Evolutionary conservation across 108 stramenopile species (phyloP).

Genomic region (Aurantiochytrium sp.): DNA sequence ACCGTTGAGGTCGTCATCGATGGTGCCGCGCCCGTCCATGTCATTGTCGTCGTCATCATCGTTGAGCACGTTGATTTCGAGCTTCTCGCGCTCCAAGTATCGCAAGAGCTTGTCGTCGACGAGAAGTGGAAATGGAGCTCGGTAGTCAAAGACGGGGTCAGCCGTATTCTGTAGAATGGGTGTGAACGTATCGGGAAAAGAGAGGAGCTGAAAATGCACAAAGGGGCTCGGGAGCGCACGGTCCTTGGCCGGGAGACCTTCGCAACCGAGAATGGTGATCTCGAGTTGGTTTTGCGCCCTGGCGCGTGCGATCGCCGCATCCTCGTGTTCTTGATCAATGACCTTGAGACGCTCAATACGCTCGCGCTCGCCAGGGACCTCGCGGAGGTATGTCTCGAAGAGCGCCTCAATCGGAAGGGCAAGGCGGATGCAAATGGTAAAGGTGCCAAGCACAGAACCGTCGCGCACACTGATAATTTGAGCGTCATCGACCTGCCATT

Average conservation of each 20-base stretch:
- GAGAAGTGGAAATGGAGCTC: constrained; percentile 33
- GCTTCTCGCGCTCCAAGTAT: constrained; percentile 26
- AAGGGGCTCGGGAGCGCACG: constrained; percentile 33
- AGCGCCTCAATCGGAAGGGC: constrained; percentile 52
- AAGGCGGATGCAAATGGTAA: constrained; percentile 49
- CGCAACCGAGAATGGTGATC: constrained; percentile 30
- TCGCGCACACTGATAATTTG: constrained; percentile 40
- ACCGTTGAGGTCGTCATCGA: neutral
- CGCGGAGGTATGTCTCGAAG: constrained; percentile 43
- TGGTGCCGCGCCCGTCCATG: neutral
- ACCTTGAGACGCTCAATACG: constrained; percentile 33
- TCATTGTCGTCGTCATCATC: constrained; percentile 19
- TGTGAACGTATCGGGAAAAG: constrained; percentile 47
- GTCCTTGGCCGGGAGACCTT: constrained; percentile 7
- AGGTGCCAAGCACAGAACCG: constrained; percentile 33
- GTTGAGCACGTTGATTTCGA: constrained; percentile 28
- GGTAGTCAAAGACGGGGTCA: constrained; percentile 41
- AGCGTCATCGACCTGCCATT: constrained; percentile 22
- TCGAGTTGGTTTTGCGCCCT: constrained; percentile 44
- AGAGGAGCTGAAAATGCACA: constrained; percentile 59
- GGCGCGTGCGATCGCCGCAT: neutral
- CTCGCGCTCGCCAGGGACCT: constrained; percentile 46
- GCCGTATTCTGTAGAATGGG: neutral
- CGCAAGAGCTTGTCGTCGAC: constrained; percentile 41
- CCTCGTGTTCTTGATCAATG: neutral